Evolutionary conservation across 306 rosid genomes (phyloP).

Genomic region (Pyrus communis): DNA sequence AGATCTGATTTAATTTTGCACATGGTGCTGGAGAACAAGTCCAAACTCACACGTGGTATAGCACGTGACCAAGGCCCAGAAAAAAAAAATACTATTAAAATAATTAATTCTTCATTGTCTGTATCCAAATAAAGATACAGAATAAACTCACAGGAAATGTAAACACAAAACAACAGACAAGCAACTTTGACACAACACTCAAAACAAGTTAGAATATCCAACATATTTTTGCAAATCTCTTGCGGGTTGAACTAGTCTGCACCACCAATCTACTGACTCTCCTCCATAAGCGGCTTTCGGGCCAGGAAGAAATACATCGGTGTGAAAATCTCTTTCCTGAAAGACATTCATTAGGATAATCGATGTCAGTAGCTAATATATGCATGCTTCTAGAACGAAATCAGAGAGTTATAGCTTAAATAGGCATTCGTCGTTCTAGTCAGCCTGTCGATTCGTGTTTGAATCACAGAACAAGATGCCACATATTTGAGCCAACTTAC

Average conservation of each 20-base stretch:
- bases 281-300: constrained; percentile 55
- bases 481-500: background rate
- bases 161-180: constrained; percentile 19
- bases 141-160: background rate
- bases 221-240: constrained; percentile 1
- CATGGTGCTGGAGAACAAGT: constrained; percentile 1
- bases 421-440: background rate
- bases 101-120: background rate
- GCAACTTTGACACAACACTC: constrained; percentile 12
- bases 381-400: background rate
- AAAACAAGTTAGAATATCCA: background rate
- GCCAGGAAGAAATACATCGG: constrained; percentile 97
- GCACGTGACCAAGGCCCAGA: background rate
- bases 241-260: background rate
- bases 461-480: background rate
- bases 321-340: constrained; percentile 89
- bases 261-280: constrained; percentile 11
- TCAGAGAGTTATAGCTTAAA: background rate
- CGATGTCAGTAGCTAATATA: background rate
- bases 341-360: constrained; percentile 1
- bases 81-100: background rate
- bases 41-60: background rate
- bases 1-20: background rate
- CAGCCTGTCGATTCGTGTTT: background rate
- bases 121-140: background rate